phyloP scores from a whole-genome alignment of 495 filamentous ascomycete genomes.

The Aspergillus ostianus region DNA sequence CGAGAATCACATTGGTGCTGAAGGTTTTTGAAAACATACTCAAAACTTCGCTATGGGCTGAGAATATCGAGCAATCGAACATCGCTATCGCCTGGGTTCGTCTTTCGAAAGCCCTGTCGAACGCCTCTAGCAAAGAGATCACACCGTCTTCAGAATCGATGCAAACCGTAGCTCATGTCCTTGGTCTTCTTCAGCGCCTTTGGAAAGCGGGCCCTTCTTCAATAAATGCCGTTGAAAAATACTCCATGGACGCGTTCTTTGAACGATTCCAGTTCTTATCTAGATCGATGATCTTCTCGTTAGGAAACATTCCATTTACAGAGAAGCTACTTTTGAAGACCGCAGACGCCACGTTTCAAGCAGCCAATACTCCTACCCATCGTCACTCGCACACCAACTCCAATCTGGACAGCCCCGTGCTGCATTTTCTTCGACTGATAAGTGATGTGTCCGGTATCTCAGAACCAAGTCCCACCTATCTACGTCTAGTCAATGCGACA shows the following conservation, averaged over 20 bases:
- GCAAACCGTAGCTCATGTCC: conserved; percentile 68
- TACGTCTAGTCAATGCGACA: conserved; percentile 29
- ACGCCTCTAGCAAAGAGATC: conserved; percentile 84
- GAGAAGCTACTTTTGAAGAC: conserved; percentile 62
- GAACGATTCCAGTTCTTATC: conserved; percentile 60
- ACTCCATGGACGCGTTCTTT: conserved; percentile 49
- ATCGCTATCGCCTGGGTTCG: conserved; percentile 64
- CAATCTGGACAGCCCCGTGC: conserved; percentile 35
- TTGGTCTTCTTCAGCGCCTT: conserved; percentile 63
- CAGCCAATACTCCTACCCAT: conserved; percentile 49
- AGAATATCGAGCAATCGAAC: conserved; percentile 38
- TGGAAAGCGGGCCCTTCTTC: conserved; percentile 54
- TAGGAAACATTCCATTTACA: conserved; percentile 75
- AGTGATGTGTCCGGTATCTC: conserved; percentile 20
- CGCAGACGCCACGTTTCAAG: conserved; percentile 41
- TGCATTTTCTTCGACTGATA: conserved; percentile 42
- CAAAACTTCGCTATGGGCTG: conserved; percentile 51
- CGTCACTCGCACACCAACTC: conserved; percentile 25
- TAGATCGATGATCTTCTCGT: conserved; percentile 55
- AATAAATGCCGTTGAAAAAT: conserved; percentile 32
- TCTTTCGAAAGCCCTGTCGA: conserved; percentile 66
- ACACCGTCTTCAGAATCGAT: conserved; percentile 82
- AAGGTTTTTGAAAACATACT: conserved; percentile 63
- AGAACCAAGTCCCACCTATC: conserved; percentile 30
- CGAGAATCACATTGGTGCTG: conserved; percentile 60